These are phyloP conservation scores for Citrus unshiu DNA, from an alignment of 345 rosid species.

Conservation along the genomic window DNA sequence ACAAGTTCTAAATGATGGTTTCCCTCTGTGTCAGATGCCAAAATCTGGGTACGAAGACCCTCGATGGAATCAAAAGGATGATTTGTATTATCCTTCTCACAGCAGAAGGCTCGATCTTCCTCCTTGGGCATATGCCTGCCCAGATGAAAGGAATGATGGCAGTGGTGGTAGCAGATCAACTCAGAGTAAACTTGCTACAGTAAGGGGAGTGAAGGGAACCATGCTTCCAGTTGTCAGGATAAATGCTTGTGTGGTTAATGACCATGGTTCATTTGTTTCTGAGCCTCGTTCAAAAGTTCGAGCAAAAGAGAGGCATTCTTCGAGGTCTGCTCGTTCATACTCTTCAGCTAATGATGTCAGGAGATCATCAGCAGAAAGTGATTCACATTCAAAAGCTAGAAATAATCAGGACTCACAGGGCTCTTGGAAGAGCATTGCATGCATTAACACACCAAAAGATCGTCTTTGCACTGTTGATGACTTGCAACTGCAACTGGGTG, in stretches of 20 bases:
- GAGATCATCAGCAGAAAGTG: slow-evolving; percentile 56
- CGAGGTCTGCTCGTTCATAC: slow-evolving; percentile 62
- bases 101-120: slow-evolving; percentile 91
- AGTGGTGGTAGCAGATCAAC: slow-evolving; percentile 27
- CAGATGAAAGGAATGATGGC: slow-evolving; percentile 69
- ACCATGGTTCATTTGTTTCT: slow-evolving; percentile 76
- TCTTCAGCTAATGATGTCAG: slow-evolving; percentile 58
- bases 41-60: slow-evolving; percentile 92
- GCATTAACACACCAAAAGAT: slow-evolving; percentile 57
- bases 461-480: slow-evolving; percentile 62
- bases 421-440: slow-evolving; percentile 42
- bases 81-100: slow-evolving; percentile 67
- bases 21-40: slow-evolving; percentile 89
- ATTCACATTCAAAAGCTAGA: slow-evolving; percentile 43
- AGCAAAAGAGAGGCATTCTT: slow-evolving; percentile 63
- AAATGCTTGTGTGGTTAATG: slow-evolving; percentile 95
- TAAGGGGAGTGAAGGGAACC: slow-evolving; percentile 74
- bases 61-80: slow-evolving; percentile 84
- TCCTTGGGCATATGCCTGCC: slow-evolving; percentile 75
- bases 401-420: slow-evolving; percentile 43
- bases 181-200: slow-evolving; percentile 44
- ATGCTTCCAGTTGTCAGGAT: slow-evolving; percentile 81
- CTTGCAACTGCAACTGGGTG: slow-evolving; percentile 85
- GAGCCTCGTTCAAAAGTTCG: slow-evolving; percentile 67
- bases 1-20: slow-evolving; percentile 88